phyloP scores from a whole-genome alignment of 2,329 filamentous ascomycete species.

The Emergomyces orientalis region DNA sequence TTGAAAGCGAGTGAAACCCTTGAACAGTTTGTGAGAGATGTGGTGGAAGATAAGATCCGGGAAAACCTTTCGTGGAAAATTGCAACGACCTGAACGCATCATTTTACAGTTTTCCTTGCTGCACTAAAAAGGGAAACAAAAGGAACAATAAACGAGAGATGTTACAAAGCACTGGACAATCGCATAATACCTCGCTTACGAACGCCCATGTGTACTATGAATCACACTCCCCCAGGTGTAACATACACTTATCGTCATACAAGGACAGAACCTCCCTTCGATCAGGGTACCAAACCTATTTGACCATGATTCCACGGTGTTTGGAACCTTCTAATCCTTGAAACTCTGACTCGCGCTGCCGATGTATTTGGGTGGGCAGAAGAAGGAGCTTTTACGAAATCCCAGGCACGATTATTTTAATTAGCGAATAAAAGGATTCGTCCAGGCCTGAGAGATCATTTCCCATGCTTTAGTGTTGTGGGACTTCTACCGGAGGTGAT shows the following conservation, averaged over 20 bases:
- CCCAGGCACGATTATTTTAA: not conserved
- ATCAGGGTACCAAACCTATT: not conserved
- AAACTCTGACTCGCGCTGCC: not conserved
- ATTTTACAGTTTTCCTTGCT: not conserved
- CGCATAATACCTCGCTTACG: not conserved
- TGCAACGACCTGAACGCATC: slow-evolving; percentile 24
- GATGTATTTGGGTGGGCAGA: not conserved
- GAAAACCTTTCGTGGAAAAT: slow-evolving; percentile 33
- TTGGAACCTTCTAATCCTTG: not conserved
- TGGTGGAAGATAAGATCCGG: slow-evolving; percentile 48
- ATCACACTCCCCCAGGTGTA: not conserved
- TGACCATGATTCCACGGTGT: not conserved
- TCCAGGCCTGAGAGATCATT: not conserved
- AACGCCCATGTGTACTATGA: not conserved
- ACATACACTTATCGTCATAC: not conserved
- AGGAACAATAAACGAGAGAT: not conserved
- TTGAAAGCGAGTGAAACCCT: slow-evolving; percentile 39
- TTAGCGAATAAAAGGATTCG: not conserved
- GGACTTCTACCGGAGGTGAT: not conserved
- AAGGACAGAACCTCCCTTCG: not conserved
- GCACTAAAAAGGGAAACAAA: not conserved
- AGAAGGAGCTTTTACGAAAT: not conserved
- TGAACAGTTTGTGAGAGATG: slow-evolving; percentile 53
- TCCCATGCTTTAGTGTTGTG: not conserved
- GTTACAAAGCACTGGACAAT: not conserved